Percentiles rank a stretch among this genome's conserved stretches.
Conservation (phyloP, 768 basidiomycete genomes). For the Gautieria morchelliformis region DNA sequence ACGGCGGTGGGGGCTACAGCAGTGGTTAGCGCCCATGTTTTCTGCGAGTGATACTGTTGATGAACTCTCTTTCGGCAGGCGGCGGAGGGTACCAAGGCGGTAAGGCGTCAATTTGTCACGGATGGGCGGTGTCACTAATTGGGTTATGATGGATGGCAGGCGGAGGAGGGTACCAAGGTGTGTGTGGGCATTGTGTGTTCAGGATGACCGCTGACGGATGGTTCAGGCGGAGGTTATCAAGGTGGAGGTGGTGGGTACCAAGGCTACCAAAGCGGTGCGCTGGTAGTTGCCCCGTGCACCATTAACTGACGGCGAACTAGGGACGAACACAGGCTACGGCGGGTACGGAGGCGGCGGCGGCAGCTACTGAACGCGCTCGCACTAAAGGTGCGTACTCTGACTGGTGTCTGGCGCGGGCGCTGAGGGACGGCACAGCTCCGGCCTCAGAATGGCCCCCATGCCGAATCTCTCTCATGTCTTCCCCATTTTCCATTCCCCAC, state of each 20-base stretch:
- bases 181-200: not conserved
- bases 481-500: not conserved
- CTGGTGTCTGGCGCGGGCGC: not conserved
- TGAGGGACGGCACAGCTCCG: not conserved
- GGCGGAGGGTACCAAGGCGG: conserved; percentile 6
- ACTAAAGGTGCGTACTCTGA: not conserved
- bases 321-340: not conserved
- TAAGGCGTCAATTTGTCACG: not conserved
- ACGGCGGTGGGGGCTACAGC: conserved; percentile 5
- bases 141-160: not conserved
- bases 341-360: not conserved
- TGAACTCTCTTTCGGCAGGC: not conserved
- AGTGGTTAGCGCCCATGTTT: conserved; percentile 5
- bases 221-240: conserved; percentile 1
- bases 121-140: not conserved
- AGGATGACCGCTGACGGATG: not conserved
- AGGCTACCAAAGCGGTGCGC: not conserved
- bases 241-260: conserved; percentile 3
- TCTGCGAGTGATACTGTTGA: no score
- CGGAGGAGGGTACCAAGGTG: not conserved
- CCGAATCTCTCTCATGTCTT: not conserved
- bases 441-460: not conserved
- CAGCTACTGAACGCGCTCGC: not conserved
- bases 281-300: not conserved
- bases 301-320: not conserved